Conservation (phyloP, 768 basidiomycete species). For the Suillus placidus region DNA sequence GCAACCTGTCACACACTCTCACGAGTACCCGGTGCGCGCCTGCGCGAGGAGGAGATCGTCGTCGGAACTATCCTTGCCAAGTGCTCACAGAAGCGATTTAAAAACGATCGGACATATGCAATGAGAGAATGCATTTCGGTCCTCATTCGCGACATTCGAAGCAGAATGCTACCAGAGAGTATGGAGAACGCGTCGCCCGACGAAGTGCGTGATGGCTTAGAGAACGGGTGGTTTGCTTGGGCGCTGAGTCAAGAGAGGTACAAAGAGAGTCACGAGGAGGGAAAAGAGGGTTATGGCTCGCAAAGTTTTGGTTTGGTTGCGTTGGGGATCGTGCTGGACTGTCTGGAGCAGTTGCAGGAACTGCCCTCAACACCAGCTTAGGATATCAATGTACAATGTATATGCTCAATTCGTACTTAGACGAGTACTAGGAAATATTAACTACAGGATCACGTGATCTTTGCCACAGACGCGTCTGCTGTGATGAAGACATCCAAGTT, state of each 20-base stretch:
- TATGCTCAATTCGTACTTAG: background rate
- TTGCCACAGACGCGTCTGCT: background rate
- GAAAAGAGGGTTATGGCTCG: conserved; percentile 46
- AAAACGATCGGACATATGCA: conserved; percentile 58
- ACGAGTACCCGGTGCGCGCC: conserved; percentile 51
- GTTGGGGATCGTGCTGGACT: conserved; percentile 60
- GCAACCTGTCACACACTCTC: conserved; percentile 69
- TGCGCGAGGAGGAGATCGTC: conserved; percentile 76
- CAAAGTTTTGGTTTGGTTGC: conserved; percentile 73
- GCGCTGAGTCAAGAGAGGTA: conserved; percentile 47
- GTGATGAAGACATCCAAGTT: background rate
- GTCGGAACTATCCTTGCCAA: conserved; percentile 74
- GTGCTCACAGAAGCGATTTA: conserved; percentile 62
- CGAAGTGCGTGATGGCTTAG: conserved; percentile 44
- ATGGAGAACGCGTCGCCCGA: conserved; percentile 26
- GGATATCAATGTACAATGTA: background rate
- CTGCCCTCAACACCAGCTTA: background rate
- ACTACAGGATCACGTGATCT: background rate
- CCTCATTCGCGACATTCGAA: conserved; percentile 54
- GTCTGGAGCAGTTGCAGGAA: conserved; percentile 44
- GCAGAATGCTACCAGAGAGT: conserved; percentile 38
- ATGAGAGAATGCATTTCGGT: conserved; percentile 61
- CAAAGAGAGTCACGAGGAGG: conserved; percentile 37
- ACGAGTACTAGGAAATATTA: background rate
- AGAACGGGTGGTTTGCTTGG: conserved; percentile 70